A percentile compares a stretch with the other conserved stretches of the same genome.
Evolutionary conservation across 2,329 filamentous ascomycete species (phyloP).

Genomic region (Thielaviopsis musarum): DNA sequence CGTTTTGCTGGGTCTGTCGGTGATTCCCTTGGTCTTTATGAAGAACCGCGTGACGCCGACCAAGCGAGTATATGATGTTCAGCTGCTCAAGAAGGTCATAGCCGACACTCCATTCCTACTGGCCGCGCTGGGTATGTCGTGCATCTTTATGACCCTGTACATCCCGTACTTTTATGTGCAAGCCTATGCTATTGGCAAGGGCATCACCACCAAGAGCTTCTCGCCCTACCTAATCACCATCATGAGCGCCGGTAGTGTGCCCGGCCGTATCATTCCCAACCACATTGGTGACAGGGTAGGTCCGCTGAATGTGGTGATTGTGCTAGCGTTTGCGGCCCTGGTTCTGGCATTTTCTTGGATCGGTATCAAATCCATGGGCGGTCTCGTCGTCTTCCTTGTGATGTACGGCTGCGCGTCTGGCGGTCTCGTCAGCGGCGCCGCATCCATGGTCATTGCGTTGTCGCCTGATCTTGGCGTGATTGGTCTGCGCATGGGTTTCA

Average conservation of each 20-base stretch:
- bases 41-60: constrained; percentile 20
- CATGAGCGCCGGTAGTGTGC: constrained; percentile 28
- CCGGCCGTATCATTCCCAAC: constrained; percentile 28
- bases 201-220: constrained; percentile 20
- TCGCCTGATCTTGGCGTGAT: constrained; percentile 23
- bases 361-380: constrained; percentile 20
- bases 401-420: constrained; percentile 32
- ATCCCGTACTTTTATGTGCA: constrained; percentile 32
- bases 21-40: constrained; percentile 25
- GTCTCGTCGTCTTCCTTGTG: constrained; percentile 26
- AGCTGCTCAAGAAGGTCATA: constrained; percentile 13
- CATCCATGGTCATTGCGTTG: constrained; percentile 25
- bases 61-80: constrained; percentile 8
- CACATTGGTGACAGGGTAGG: constrained; percentile 28
- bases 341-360: constrained; percentile 31
- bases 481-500: constrained; percentile 27
- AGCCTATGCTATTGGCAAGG: constrained; percentile 25
- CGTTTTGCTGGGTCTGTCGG: constrained; percentile 23
- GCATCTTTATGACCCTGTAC: constrained; percentile 29
- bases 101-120: constrained; percentile 23
- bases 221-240: constrained; percentile 27
- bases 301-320: constrained; percentile 24
- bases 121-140: constrained; percentile 22
- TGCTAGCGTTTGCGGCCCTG: constrained; percentile 27
- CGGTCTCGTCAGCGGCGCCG: constrained; percentile 26